Base-by-base conservation (phyloP, 345 rosid genomes). In the Carallia brachiata region DNA sequence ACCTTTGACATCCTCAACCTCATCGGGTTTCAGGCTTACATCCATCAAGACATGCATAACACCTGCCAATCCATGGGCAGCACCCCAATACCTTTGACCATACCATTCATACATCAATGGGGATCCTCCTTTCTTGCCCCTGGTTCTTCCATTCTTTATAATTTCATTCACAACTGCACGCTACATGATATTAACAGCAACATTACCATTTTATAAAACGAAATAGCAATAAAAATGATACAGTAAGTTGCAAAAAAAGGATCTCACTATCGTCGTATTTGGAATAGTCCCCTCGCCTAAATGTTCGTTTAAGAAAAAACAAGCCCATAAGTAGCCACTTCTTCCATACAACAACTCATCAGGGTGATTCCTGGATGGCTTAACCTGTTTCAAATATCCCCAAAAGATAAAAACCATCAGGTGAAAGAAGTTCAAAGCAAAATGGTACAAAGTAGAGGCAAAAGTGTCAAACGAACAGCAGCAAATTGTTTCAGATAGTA, bases 41-140 rank as follows among this genome's bases (percentile, higher is more conserved):
- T 76, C 79, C 79, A 76, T 70, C 68, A 76, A 70, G 61, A 66
- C 79, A 61, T 76, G 75, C 75, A 76, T 70, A 40, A 76, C 70
- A 39, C 79, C 79, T 6, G 79, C 79, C 52, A 70, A 62, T 52
- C 79, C 75, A 44, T 70, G 79, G 31, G 79, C 79, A 61, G 79
- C 79, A 53, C 75, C 79, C 79, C 75, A 70, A 27, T 70, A 76
- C 68, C 71, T 70, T 27, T 76, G 68, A 10, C 79, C 79, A 61
- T 76, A 76, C 75, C 75, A 76, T 65, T 76, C 75, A 34, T 65
- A 76, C 79, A 76, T 76, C 23, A 76, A 66, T 5, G 79, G 75
- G 5, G 71, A 40, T 31, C 75, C 75, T 39, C 72, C 71, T 36
- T 76, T 62, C 66, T 66, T 70, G 36, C 63, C 67, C 58, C 53